Conservation (phyloP, 371 early-diverging fungal genomes). For the Circinella minor region DNA sequence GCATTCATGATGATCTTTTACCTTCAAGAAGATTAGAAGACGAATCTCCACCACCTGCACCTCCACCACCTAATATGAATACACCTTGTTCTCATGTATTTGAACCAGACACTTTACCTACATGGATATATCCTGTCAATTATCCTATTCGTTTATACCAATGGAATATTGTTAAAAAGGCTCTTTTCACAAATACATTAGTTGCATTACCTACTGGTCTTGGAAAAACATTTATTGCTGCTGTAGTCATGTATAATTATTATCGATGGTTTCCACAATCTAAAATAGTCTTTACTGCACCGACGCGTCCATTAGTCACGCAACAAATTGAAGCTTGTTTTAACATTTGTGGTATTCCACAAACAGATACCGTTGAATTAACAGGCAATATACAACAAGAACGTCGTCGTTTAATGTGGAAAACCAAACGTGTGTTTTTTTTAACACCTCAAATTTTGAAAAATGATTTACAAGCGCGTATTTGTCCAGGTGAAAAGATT, state of each 20-base stretch:
- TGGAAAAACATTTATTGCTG: slow-evolving; percentile 96
- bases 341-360: slow-evolving; percentile 73
- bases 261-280: slow-evolving; percentile 93
- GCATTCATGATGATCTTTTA: not conserved
- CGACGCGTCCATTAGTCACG: slow-evolving; percentile 89
- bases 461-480: slow-evolving; percentile 75
- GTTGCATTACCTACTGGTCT: slow-evolving; percentile 91
- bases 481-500: slow-evolving; percentile 61
- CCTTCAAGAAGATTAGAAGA: slow-evolving; percentile 2
- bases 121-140: slow-evolving; percentile 87
- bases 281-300: slow-evolving; percentile 91
- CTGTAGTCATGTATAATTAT: slow-evolving; percentile 94
- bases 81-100: slow-evolving; percentile 49
- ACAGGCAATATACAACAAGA: slow-evolving; percentile 73
- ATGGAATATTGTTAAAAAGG: slow-evolving; percentile 80
- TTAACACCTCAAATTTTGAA: slow-evolving; percentile 90
- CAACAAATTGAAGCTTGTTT: slow-evolving; percentile 92
- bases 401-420: slow-evolving; percentile 59
- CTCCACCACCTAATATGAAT: slow-evolving; percentile 25
- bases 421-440: slow-evolving; percentile 76
- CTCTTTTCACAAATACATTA: slow-evolving; percentile 85
- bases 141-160: slow-evolving; percentile 87
- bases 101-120: slow-evolving; percentile 57
- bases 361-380: slow-evolving; percentile 71
- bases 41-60: slow-evolving; percentile 24